These are phyloP conservation scores for Apiospora rasikravindrae DNA, from an alignment of 2,329 filamentous ascomycete genomes.

Conservation along the genomic window DNA sequence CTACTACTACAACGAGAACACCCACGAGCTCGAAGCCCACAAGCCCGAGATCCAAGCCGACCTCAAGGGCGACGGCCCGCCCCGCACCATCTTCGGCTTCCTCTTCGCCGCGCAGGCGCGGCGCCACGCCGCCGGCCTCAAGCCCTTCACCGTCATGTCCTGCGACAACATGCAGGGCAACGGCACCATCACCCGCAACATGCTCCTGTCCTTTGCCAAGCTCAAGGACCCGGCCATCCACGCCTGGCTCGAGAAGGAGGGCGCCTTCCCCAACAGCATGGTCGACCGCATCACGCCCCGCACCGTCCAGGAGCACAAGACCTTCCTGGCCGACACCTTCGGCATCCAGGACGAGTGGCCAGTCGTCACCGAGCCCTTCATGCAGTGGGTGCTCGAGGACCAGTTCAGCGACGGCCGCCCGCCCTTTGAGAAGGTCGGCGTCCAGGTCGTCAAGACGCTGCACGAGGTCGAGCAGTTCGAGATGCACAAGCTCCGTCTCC, in stretches of 20 bases:
- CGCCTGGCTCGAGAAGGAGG: conserved; percentile 53
- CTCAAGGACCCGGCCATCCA: conserved; percentile 53
- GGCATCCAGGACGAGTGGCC: conserved; percentile 57
- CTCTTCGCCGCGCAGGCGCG: conserved; percentile 55
- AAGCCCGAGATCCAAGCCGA: conserved; percentile 57
- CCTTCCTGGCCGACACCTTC: conserved; percentile 48
- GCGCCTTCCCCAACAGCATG: conserved; percentile 60
- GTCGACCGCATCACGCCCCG: conserved; percentile 61
- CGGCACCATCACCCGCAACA: conserved; percentile 56
- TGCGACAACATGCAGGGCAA: conserved; percentile 65
- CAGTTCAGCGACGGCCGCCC: conserved; percentile 56
- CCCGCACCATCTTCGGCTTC: conserved; percentile 57
- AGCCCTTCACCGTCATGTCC: conserved; percentile 59
- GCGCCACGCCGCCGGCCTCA: conserved; percentile 51
- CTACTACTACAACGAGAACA: conserved; percentile 64
- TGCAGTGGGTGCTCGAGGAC: conserved; percentile 62
- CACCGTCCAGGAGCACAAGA: conserved; percentile 52
- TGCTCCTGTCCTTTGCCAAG: conserved; percentile 56
- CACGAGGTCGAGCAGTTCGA: conserved; percentile 59
- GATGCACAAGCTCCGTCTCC: conserved; percentile 61
- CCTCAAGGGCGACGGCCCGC: conserved; percentile 48
- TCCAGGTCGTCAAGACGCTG: conserved; percentile 57
- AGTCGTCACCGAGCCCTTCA: conserved; percentile 61
- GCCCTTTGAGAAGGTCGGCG: conserved; percentile 57
- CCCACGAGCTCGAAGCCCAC: conserved; percentile 55